A percentile compares a stretch with the other conserved stretches of the same genome.
These are phyloP conservation scores for Aspergillus pseudotamarii DNA, from an alignment of 2,329 filamentous ascomycete species.

Conservation along the genomic window DNA sequence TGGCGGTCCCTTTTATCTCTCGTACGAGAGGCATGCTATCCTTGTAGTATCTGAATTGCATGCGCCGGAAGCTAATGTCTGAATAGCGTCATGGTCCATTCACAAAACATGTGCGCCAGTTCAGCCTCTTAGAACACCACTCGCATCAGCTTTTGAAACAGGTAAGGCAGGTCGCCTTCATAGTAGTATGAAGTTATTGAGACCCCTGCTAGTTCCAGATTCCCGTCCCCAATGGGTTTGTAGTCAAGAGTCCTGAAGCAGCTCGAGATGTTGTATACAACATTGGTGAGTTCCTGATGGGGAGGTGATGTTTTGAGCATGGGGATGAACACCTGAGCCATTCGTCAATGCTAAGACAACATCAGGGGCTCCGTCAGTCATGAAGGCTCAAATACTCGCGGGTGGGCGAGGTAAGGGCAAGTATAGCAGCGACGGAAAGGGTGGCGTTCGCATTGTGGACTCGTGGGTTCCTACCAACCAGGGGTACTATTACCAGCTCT, in stretches of 20 bases:
- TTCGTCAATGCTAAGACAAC: neutral
- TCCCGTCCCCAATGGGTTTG: slow-evolving; percentile 29
- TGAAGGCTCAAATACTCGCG: slow-evolving; percentile 37
- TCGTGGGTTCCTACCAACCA: slow-evolving; percentile 19
- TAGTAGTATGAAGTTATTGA: neutral
- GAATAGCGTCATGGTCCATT: neutral
- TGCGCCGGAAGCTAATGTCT: neutral
- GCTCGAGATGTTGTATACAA: slow-evolving; percentile 28
- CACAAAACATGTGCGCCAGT: slow-evolving; percentile 17
- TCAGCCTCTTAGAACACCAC: slow-evolving; percentile 29
- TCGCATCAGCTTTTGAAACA: slow-evolving; percentile 29
- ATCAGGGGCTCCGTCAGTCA: slow-evolving; percentile 30
- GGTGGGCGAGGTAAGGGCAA: slow-evolving; percentile 36
- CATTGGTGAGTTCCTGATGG: slow-evolving; percentile 21
- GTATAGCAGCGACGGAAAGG: slow-evolving; percentile 31
- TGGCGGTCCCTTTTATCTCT: neutral
- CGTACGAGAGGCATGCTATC: neutral
- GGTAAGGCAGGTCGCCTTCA: slow-evolving; percentile 12
- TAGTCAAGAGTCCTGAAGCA: slow-evolving; percentile 26
- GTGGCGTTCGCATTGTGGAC: slow-evolving; percentile 31
- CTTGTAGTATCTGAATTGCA: neutral
- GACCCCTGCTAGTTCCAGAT: slow-evolving; percentile 26
- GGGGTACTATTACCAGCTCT: neutral
- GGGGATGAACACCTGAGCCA: slow-evolving; percentile 13
- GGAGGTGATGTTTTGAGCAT: neutral